Conservation (phyloP, 1,284 basidiomycete genomes). For the Baeospora myosura region DNA sequence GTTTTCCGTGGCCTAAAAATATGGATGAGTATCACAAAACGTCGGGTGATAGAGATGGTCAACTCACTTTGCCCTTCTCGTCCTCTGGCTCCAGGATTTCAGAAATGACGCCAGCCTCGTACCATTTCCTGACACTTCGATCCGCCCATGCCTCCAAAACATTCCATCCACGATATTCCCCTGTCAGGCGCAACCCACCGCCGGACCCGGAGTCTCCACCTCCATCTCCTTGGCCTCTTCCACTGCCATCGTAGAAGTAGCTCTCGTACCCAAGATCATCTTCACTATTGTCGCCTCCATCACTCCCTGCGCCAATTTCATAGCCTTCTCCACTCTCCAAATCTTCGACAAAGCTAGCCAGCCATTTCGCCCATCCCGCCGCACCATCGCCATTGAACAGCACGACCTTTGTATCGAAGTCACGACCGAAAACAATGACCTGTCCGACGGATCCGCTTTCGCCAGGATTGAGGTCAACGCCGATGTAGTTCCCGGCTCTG, state of each 20-base stretch:
- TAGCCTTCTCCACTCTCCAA: constrained; percentile 84
- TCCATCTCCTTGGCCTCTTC: constrained; percentile 67
- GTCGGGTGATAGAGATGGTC: constrained; percentile 5
- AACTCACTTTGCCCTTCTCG: constrained; percentile 46
- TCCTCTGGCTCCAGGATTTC: constrained; percentile 30
- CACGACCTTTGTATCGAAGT: constrained; percentile 97
- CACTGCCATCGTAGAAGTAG: constrained; percentile 77
- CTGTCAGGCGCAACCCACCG: constrained; percentile 60
- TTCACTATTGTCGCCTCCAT: constrained; percentile 66
- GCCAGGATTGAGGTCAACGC: constrained; percentile 88
- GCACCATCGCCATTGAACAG: constrained; percentile 86
- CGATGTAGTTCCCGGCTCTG: constrained; percentile 93
- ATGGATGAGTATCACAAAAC: constrained; percentile 11
- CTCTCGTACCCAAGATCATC: constrained; percentile 82
- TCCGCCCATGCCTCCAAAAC: constrained; percentile 90
- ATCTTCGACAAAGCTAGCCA: constrained; percentile 90
- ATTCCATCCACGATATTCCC: constrained; percentile 85
- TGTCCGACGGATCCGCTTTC: constrained; percentile 77
- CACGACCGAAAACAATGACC: constrained; percentile 95
- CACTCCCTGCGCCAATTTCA: constrained; percentile 67
- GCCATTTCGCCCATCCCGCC: constrained; percentile 92
- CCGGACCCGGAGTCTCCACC: constrained; percentile 64
- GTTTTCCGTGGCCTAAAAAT: constrained; percentile 20
- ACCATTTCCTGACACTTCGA: constrained; percentile 78
- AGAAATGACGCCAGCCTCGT: constrained; percentile 65